Evolutionary conservation across 805 yeast species (phyloP), one percentile per base, ranked within the genome.

Genomic region (Starmera quercuum): DNA sequence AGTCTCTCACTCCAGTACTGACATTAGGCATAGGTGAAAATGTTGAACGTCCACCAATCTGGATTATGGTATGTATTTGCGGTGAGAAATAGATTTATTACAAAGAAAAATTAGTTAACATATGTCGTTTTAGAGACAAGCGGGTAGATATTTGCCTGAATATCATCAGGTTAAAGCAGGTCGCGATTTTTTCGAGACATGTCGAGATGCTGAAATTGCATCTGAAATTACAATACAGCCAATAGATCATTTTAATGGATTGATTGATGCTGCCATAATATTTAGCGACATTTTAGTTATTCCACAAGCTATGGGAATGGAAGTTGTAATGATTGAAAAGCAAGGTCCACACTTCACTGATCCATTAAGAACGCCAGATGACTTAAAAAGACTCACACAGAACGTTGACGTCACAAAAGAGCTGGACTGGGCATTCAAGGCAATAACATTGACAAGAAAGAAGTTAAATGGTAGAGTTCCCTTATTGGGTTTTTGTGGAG

Each of bases 251-350:
- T 92, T 75, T 53, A 79, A 80, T 36, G 97, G 95, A 0, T 67
- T 88, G 35, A 71, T 90, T 31, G 98, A 92, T 54, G 97, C 97
- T 5, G 98, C 98, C 5, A 92, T 92, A 46, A 92, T 92, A 37
- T 92, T 92, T 64, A 79, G 88, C 54, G 98, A 92, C 56, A 92
- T 92, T 47, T 67, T 92, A 38, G 98, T 92, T 25, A 82, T 92
- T 35, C 98, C 98, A 3, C 97, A 92, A 62, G 98, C 97, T 10
- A 80, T 92, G 87, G 98, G 98, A 11, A 84, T 88, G 83, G 78
- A 74, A 34, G 95, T 92, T 27, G 79, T 82, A 53, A 90, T 92
- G 95, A 64, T 85, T 28, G 97, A 92, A 38, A 92, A 95, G 33
- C 82, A 80, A 40, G 98, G 98, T 0, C 98, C 98, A 4, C 81